Conservation (phyloP, 169 alveolate species). For the Miamiensis avidus region DNA sequence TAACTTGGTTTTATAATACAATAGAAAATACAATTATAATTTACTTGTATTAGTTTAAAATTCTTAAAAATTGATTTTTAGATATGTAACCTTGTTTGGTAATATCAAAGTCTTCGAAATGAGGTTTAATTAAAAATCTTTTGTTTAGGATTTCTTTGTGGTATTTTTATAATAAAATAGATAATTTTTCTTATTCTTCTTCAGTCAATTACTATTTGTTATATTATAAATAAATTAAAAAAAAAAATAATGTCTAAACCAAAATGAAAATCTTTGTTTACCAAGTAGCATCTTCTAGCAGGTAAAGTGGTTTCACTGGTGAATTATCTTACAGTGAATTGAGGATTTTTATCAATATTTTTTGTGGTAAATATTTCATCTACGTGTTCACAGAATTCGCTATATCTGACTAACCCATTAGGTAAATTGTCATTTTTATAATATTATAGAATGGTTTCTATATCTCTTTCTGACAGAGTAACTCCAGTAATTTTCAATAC, state of each 20-base stretch:
- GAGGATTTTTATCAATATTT: conserved; percentile 74
- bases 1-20: neutral
- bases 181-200: conserved; percentile 48
- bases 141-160: conserved; percentile 53
- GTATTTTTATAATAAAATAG: conserved; percentile 39
- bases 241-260: neutral
- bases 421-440: conserved; percentile 48
- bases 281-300: conserved; percentile 67
- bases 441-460: conserved; percentile 36
- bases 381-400: conserved; percentile 50
- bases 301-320: conserved; percentile 56
- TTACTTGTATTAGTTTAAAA: conserved; percentile 57
- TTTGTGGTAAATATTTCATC: conserved; percentile 55
- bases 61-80: conserved; percentile 76
- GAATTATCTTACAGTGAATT: conserved; percentile 44
- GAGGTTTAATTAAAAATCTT: conserved; percentile 68
- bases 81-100: conserved; percentile 78
- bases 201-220: conserved; percentile 34
- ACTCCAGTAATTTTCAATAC: conserved; percentile 56
- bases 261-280: conserved; percentile 22
- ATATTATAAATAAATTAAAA: neutral
- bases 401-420: conserved; percentile 49
- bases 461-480: conserved; percentile 51
- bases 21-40: no score
- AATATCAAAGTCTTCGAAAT: conserved; percentile 81